These are phyloP conservation scores for Penicillium sp. DNA, from an alignment of 2,329 filamentous ascomycete species.

Conservation along the genomic window DNA sequence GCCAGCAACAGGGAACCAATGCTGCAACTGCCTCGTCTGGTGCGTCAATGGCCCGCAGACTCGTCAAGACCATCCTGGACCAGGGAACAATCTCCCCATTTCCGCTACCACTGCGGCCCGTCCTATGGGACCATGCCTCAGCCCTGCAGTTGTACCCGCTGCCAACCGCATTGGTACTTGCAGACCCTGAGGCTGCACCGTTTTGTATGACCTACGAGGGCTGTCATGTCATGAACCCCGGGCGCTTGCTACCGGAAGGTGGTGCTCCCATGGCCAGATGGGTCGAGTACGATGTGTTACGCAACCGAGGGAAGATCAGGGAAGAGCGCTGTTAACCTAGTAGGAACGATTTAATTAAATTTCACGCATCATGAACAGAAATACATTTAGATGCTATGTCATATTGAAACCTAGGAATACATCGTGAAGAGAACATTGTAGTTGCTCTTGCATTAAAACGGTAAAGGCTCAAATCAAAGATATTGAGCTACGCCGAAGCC, in stretches of 20 bases:
- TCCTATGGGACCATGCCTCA: constrained; percentile 84
- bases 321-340: constrained; percentile 58
- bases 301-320: constrained; percentile 59
- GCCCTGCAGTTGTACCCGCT: constrained; percentile 82
- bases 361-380: constrained; percentile 8
- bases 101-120: constrained; percentile 71
- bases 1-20: constrained; percentile 16
- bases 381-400: constrained; percentile 11
- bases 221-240: constrained; percentile 94
- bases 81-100: constrained; percentile 90
- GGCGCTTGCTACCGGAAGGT: constrained; percentile 68
- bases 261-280: constrained; percentile 71
- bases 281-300: constrained; percentile 79
- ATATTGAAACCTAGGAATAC: constrained; percentile 23
- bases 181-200: constrained; percentile 76
- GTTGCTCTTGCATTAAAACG: constrained; percentile 3
- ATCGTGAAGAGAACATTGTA: constrained; percentile 16
- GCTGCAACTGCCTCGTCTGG: constrained; percentile 27
- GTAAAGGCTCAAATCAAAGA: neutral
- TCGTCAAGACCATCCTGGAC: constrained; percentile 89
- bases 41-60: constrained; percentile 61
- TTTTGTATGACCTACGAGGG: constrained; percentile 93
- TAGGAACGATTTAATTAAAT: neutral
- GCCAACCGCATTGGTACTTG: constrained; percentile 77
- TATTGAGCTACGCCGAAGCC: neutral